Evolutionary conservation across 257 asterid genomes (phyloP).

Genomic region (Solanum verrucosum): DNA sequence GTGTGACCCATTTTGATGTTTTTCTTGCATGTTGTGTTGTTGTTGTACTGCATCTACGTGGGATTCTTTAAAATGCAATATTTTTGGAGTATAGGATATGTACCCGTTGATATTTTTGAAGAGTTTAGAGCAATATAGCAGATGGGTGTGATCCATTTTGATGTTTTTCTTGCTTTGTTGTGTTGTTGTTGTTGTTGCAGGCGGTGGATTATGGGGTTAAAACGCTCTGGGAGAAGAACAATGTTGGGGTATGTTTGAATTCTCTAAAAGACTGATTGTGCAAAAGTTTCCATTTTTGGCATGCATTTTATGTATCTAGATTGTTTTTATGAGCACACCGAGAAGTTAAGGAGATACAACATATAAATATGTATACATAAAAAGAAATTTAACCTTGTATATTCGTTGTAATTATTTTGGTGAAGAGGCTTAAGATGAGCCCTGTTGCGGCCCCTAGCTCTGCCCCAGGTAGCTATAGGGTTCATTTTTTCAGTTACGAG

Average conservation of each 20-base stretch:
- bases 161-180: background rate
- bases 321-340: background rate
- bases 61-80: background rate
- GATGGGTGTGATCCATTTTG: background rate
- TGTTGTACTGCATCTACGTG: background rate
- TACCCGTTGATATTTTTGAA: background rate
- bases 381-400: background rate
- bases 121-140: background rate
- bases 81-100: background rate
- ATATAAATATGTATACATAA: background rate
- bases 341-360: background rate
- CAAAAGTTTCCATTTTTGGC: background rate
- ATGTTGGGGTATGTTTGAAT: slow-evolving; percentile 53
- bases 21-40: background rate
- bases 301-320: background rate
- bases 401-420: background rate
- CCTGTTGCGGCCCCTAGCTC: background rate
- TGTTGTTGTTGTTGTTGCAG: slow-evolving; percentile 19
- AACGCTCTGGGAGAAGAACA: slow-evolving; percentile 52
- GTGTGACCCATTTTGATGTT: background rate
- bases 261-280: background rate
- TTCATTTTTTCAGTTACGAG: background rate
- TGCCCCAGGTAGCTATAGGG: no score
- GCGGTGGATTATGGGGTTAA: slow-evolving; percentile 63
- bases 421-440: background rate